These are phyloP conservation scores for Iris macrosiphon DNA, from an alignment of 106 monocot genomes.

Conservation along the genomic window DNA sequence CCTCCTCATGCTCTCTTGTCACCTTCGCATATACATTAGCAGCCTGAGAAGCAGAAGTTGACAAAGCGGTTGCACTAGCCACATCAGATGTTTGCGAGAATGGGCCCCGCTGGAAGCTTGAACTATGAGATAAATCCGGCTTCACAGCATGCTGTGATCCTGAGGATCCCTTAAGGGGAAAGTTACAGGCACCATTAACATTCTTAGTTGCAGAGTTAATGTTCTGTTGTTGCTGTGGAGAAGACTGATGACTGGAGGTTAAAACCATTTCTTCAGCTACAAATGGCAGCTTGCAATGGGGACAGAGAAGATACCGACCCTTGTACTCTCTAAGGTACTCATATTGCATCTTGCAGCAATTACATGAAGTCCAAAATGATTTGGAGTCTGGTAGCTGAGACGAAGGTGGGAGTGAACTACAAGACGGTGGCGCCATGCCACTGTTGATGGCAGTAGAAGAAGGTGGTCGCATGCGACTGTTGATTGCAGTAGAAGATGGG, in stretches of 20 bases:
- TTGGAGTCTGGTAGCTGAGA: constrained; percentile 2
- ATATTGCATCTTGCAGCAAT: constrained; percentile 48
- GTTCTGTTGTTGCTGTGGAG: constrained; percentile 4
- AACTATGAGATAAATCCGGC: not conserved
- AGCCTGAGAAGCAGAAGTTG: constrained; percentile 14
- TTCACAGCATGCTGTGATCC: not conserved
- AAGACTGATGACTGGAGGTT: constrained; percentile 4
- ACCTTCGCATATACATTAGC: constrained; percentile 44
- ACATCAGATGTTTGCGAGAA: constrained; percentile 1
- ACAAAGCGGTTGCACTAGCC: constrained; percentile 13
- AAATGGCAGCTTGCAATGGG: constrained; percentile 40
- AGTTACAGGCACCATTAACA: not conserved
- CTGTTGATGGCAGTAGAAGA: no score
- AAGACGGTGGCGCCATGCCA: not conserved
- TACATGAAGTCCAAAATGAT: constrained; percentile 56
- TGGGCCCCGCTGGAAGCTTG: constrained; percentile 7
- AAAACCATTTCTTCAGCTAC: constrained; percentile 17
- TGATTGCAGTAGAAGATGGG: no score
- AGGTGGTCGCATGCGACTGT: no score
- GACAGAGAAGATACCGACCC: constrained; percentile 64
- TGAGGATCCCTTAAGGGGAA: not conserved
- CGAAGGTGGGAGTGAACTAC: not conserved
- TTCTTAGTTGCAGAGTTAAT: constrained; percentile 3
- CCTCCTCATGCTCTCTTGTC: constrained; percentile 34
- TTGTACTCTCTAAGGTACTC: constrained; percentile 48